Evolutionary conservation across 768 basidiomycete genomes (phyloP), one percentile per base, ranked within the genome.

Genomic region (Termitomyces sp.): DNA sequence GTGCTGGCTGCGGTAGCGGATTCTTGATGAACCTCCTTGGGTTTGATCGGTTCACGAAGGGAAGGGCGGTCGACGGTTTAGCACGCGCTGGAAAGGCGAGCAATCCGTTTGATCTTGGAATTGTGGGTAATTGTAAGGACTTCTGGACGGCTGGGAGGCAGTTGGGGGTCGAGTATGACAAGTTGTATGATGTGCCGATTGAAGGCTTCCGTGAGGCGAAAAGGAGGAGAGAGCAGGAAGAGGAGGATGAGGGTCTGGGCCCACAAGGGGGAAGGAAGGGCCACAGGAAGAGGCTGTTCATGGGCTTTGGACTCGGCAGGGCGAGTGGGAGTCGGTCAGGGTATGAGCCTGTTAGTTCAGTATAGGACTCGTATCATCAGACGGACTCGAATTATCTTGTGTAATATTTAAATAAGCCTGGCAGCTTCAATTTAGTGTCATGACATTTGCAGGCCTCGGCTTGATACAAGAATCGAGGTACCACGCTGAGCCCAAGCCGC

Each of bases 1-100:
- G 76, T 58, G 73, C 69, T 5, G 75, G 76, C 18, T 77, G 78
- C 70, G 74, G 79, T 44, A 73, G 82, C 65, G 79, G 80, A 5
- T 94, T 95, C 81, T 69, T 98, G 44, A 86, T 98, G 80, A 88
- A 90, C 70, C 77, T 98, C 4, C 84, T 97, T 32, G 97, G 97
- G 0, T 80, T 99, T 48, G 97, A 99, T 73, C 76, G 94, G 51
- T 98, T 98, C 73, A 97, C 95, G 39, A 87, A 88, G 54, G 94
- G 94, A 24, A 87, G 86, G 61, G 94, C 94, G 0, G 88, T 89
- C 8, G 86, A 91, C 63, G 94, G 95, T 24, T 85, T 98, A 55
- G 83, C 86, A 48, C 78, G 86, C 26, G 87, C 91, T 1, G 77
- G 84, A 6, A 86, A 82, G 56, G 87, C 90, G 37, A 79, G 83